phyloP scores from a whole-genome alignment of 1,284 basidiomycete genomes.

The Hemileia vastatrix region DNA sequence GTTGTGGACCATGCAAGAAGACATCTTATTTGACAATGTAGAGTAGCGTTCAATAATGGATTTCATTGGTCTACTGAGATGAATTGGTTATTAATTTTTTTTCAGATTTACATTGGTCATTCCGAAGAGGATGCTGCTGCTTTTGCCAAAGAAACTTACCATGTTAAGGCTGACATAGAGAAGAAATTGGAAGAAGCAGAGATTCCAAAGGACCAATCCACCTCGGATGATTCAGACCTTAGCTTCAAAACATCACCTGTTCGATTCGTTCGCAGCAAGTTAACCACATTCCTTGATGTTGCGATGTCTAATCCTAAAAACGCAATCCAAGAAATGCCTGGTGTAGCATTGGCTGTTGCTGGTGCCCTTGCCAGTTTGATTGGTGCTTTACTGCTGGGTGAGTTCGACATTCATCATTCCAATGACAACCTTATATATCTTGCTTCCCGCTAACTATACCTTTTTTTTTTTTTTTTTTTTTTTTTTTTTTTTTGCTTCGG shows the following conservation, averaged over 20 bases:
- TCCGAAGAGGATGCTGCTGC: constrained; percentile 69
- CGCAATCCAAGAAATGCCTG: constrained; percentile 70
- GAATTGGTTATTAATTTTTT: not conserved
- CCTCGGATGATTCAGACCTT: constrained; percentile 52
- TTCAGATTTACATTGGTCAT: constrained; percentile 78
- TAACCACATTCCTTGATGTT: constrained; percentile 61
- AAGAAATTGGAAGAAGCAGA: constrained; percentile 47
- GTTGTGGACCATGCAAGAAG: constrained; percentile 97
- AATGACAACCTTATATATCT: not conserved
- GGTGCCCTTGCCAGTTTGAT: constrained; percentile 66
- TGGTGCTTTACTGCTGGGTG: constrained; percentile 45
- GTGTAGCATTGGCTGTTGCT: constrained; percentile 66
- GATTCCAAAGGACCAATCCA: constrained; percentile 46
- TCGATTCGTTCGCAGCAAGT: constrained; percentile 65
- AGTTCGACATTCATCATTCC: not conserved
- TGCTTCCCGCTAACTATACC: constrained; percentile 56
- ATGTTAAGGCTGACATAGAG: constrained; percentile 58
- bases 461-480: not conserved
- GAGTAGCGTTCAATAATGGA: not conserved
- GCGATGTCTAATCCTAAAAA: constrained; percentile 61
- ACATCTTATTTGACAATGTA: constrained; percentile 61
- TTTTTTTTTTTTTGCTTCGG: not conserved
- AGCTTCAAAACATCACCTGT: constrained; percentile 55
- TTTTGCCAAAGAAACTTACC: constrained; percentile 72
- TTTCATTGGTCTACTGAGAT: not conserved